A percentile compares a stretch with the other conserved stretches of the same genome.
Evolutionary conservation across 2,329 filamentous ascomycete species (phyloP).

Genomic region (Aspergillus cejpii): DNA sequence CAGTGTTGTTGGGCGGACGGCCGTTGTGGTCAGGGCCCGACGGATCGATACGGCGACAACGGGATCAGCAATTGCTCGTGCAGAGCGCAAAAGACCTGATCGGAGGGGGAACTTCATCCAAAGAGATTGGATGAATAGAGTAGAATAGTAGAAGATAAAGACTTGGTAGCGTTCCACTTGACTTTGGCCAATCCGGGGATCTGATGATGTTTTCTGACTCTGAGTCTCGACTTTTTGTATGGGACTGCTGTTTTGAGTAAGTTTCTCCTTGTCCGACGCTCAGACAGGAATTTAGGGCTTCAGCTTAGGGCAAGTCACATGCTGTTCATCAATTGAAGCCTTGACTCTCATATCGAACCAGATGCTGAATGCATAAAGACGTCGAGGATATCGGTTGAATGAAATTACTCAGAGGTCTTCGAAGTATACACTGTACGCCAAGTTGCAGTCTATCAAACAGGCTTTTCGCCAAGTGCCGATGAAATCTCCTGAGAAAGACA

Average conservation of each 20-base stretch:
- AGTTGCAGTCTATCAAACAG: too few species aligned
- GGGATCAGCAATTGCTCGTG: conserved; percentile 25
- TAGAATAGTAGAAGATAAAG: background rate
- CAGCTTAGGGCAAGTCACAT: conserved; percentile 5
- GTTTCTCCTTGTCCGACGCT: background rate
- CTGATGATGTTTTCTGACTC: background rate
- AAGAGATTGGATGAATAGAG: conserved; percentile 11
- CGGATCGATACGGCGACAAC: conserved; percentile 12
- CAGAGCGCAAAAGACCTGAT: conserved; percentile 22
- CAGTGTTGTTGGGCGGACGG: conserved; percentile 8
- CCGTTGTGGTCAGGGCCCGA: conserved; percentile 6
- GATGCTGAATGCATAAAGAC: background rate
- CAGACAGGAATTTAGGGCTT: conserved; percentile 5
- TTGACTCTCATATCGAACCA: background rate
- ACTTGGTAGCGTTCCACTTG: background rate
- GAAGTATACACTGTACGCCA: too few species aligned
- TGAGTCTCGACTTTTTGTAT: background rate
- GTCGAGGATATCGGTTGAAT: too few species aligned
- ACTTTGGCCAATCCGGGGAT: background rate
- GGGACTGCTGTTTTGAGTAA: background rate
- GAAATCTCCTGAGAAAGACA: too few species aligned
- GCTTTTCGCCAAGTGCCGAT: too few species aligned
- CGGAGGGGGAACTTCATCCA: conserved; percentile 27
- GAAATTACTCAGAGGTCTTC: too few species aligned
- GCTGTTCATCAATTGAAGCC: background rate